Base-by-base conservation (phyloP, 768 basidiomycete species). In the Leccinum sublutescens region DNA sequence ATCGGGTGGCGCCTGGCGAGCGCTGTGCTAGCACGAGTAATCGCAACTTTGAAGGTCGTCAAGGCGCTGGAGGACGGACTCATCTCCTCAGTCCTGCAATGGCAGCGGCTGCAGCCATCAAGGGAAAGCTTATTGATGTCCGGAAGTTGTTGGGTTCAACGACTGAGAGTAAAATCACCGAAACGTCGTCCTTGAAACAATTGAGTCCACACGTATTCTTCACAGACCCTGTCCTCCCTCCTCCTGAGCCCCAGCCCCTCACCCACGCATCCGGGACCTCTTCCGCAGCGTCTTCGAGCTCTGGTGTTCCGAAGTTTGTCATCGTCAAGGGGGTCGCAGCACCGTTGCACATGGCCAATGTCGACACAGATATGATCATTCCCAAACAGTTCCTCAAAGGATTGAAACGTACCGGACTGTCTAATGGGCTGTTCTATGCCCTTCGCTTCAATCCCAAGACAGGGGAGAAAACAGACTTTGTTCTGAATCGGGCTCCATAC, bases 311-410 rank as follows among this genome's bases (percentile, higher is more conserved):
- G 63, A 88, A 87, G 64, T 93, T 93, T 73, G 83, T 77, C 53
- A 67, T 87, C 53, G 74, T 93, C 54, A 86, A 85, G 69, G 91
- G 91, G 43, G 82, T 91, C 56, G 82, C 88, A 48, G 90, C 89
- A 10, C 90, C 91, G 17, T 67, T 93, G 74, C 81, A 88, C 71
- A 88, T 89, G 49, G 84, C 88, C 61, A 93, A 93, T 65, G 86
- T 95, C 62, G 93, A 96, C 61, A 96, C 93, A 50, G 93, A 96
- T 68, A 89, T 89, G 85, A 93, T 96, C 72, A 94, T 95, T 69
- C 93, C 93, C 3, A 94, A 95, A 67, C 92, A 94, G 67, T 95
- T 95, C 78, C 76, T 95, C 73, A 95, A 95, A 76, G 95, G 93
- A 0, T 75, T 96, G 67, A 92, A 94, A 27, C 6, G 25, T 27